These are phyloP conservation scores for Lepidium sativum DNA, from an alignment of 345 rosid species.

Conservation along the genomic window DNA sequence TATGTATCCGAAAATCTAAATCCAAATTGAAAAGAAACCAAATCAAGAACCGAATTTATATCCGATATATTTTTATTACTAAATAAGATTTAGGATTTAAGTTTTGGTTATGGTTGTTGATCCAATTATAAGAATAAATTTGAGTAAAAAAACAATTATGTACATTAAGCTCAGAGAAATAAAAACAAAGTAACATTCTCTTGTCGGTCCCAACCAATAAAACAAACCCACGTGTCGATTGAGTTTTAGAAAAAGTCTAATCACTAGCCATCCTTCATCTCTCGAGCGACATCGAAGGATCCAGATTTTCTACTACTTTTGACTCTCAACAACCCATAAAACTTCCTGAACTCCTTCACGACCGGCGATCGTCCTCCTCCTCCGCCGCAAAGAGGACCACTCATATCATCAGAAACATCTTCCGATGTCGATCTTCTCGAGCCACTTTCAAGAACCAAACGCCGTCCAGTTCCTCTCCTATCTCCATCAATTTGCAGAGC, in stretches of 20 bases:
- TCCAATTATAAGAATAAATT: too few relatives aligned
- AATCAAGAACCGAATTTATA: too few relatives aligned
- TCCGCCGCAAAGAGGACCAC: constrained; percentile 35
- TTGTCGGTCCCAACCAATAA: background rate
- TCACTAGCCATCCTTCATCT: constrained; percentile 25
- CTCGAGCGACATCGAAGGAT: constrained; percentile 34
- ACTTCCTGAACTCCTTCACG: constrained; percentile 56
- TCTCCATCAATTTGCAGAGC: constrained; percentile 78
- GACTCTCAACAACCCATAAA: constrained; percentile 55
- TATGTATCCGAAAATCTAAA: too few relatives aligned
- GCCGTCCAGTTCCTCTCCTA: constrained; percentile 40
- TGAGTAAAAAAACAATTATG: too few relatives aligned
- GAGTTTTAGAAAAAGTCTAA: background rate
- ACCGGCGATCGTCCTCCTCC: constrained; percentile 41
- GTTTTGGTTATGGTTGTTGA: too few relatives aligned
- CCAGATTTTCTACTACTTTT: constrained; percentile 47
- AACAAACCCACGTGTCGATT: background rate
- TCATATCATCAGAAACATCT: constrained; percentile 20
- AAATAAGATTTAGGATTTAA: too few relatives aligned
- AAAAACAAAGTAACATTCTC: background rate
- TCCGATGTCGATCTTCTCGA: constrained; percentile 36
- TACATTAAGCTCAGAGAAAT: background rate
- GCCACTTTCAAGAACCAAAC: constrained; percentile 19
- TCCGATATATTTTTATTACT: too few relatives aligned
- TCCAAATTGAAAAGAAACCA: too few relatives aligned